A percentile compares a stretch with the other conserved stretches of the same genome.
Conservation (phyloP, 345 rosid species). For the Lepidium africanum region DNA sequence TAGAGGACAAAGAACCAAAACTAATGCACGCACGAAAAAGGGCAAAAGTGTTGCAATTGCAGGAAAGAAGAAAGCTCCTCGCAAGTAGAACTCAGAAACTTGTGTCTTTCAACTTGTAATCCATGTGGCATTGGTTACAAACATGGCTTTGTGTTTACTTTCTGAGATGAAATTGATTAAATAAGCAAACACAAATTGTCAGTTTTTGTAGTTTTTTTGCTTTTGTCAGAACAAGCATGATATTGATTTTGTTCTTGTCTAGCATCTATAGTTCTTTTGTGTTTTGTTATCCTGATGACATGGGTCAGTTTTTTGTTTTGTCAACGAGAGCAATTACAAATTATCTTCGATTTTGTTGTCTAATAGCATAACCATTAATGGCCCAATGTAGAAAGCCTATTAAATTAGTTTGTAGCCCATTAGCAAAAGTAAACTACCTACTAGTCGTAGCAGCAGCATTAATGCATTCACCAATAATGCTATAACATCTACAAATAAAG, state of each 20-base stretch:
- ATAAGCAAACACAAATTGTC: slow-evolving; percentile 4
- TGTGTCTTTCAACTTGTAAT: not conserved
- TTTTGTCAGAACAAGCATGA: not conserved
- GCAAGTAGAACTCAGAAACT: slow-evolving; percentile 12
- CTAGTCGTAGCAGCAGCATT: not conserved
- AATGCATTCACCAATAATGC: not conserved
- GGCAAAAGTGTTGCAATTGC: slow-evolving; percentile 31
- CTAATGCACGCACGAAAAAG: slow-evolving; percentile 45
- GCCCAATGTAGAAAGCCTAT: not conserved
- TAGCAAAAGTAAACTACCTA: not conserved
- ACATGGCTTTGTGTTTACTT: not conserved
- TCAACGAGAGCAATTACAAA: not conserved
- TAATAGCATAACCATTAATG: not conserved
- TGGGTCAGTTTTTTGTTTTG: not conserved
- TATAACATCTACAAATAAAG: not conserved
- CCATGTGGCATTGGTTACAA: not conserved
- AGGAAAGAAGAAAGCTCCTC: slow-evolving; percentile 38
- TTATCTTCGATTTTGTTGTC: no score
- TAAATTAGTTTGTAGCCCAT: not conserved
- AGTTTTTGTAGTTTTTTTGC: not conserved
- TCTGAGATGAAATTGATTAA: slow-evolving; percentile 1
- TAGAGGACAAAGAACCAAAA: slow-evolving; percentile 51
- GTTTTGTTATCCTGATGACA: not conserved
- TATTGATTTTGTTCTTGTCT: not conserved
- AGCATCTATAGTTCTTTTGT: not conserved